Percentiles rank a stretch among this genome's conserved stretches.
Evolutionary conservation across 2,329 filamentous ascomycete genomes (phyloP).

Genomic region (Fusarium coicis): DNA sequence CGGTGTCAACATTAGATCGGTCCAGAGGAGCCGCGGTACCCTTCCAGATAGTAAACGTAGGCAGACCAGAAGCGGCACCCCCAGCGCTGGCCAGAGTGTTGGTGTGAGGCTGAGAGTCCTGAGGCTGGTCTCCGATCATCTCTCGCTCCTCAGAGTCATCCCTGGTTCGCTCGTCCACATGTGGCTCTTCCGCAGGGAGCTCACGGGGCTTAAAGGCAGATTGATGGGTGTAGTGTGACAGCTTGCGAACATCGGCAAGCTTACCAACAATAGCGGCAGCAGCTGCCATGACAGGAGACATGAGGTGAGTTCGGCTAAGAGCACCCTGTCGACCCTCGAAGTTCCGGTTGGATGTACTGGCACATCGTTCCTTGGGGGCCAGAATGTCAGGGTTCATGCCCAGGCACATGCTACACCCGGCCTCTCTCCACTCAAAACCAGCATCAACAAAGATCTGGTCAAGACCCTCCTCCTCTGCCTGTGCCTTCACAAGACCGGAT

Average conservation of each 20-base stretch:
- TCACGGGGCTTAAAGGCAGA: conserved; percentile 69
- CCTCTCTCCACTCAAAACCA: conserved; percentile 98
- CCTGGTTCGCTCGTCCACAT: conserved; percentile 64
- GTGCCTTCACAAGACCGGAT: conserved; percentile 91
- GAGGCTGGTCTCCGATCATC: conserved; percentile 65
- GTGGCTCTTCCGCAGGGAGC: conserved; percentile 54
- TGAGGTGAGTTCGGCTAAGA: conserved; percentile 89
- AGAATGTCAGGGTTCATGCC: conserved; percentile 99
- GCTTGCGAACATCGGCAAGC: conserved; percentile 88
- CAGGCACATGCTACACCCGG: conserved; percentile 98
- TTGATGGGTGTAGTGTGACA: conserved; percentile 70
- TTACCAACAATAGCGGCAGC: conserved; percentile 90
- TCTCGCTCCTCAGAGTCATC: conserved; percentile 65
- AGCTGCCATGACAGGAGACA: conserved; percentile 97
- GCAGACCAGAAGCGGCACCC: conserved; percentile 70
- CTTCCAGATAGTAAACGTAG: conserved; percentile 85
- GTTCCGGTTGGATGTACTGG: conserved; percentile 95
- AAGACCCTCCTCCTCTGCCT: conserved; percentile 90
- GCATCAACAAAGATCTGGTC: conserved; percentile 92
- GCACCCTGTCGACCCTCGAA: conserved; percentile 97
- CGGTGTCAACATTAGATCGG: conserved; percentile 94
- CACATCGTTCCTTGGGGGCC: conserved; percentile 90
- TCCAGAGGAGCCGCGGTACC: conserved; percentile 91
- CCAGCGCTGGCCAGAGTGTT: conserved; percentile 65
- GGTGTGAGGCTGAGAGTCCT: conserved; percentile 72